phyloP scores from a whole-genome alignment of 2,329 filamentous ascomycete species.

The Metarhizium humberi region DNA sequence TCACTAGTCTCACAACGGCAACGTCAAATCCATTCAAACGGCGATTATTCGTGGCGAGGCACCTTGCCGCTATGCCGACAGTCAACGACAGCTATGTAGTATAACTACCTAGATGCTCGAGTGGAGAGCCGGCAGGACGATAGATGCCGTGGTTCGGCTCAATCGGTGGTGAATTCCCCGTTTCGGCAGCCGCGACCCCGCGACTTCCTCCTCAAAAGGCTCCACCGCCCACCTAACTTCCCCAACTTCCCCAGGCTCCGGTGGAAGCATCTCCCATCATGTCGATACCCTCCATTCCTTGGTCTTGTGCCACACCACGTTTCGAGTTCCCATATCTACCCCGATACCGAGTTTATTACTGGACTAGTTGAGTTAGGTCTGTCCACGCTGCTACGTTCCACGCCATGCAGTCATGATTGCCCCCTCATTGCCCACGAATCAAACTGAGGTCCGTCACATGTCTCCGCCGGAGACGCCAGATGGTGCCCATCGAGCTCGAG shows the following conservation, averaged over 20 bases:
- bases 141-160: too few relatives aligned
- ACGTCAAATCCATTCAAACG: not conserved
- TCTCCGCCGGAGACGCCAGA: conserved; percentile 1
- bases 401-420: not conserved
- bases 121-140: too few relatives aligned
- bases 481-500: not conserved
- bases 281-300: not conserved
- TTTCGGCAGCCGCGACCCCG: not conserved
- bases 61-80: too few relatives aligned
- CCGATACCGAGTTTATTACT: not conserved
- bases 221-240: not conserved
- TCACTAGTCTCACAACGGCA: not conserved
- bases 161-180: not conserved
- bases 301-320: not conserved
- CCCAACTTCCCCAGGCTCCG: not conserved
- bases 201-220: not conserved
- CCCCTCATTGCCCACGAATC: not conserved
- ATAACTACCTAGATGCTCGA: too few relatives aligned
- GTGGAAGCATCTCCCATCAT: not conserved
- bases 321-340: not conserved
- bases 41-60: not conserved
- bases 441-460: not conserved
- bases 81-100: too few relatives aligned
- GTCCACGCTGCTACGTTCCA: not conserved
- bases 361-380: not conserved